Evolutionary conservation across 768 basidiomycete genomes (phyloP).

Genomic region (Phlebiopsis flavidoalba): DNA sequence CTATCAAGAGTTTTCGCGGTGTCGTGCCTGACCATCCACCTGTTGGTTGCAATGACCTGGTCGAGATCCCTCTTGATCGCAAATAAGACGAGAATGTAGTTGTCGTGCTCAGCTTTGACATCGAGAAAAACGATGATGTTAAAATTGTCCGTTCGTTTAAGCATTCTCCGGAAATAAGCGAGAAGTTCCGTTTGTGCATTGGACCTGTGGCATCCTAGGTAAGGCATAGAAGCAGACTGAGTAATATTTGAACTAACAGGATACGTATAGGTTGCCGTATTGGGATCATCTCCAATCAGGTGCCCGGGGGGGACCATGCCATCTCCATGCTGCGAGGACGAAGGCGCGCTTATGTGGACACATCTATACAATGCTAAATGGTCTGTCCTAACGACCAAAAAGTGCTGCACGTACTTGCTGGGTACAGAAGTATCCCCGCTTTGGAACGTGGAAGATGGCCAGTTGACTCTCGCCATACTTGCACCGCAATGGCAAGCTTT

Average conservation of each 20-base stretch:
- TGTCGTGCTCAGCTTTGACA: constrained; percentile 38
- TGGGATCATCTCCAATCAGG: constrained; percentile 60
- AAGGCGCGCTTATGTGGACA: constrained; percentile 54
- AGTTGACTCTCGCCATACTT: constrained; percentile 64
- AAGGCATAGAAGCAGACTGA: background rate
- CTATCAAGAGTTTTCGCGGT: constrained; percentile 34
- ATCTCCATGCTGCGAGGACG: constrained; percentile 64
- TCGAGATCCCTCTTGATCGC: constrained; percentile 48
- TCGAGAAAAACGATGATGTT: constrained; percentile 60
- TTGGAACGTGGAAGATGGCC: constrained; percentile 62
- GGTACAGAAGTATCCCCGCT: constrained; percentile 54
- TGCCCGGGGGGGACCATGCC: no score
- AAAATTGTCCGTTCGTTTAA: constrained; percentile 54
- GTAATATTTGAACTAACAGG: constrained; percentile 32
- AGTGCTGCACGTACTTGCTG: constrained; percentile 59
- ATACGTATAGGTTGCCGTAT: constrained; percentile 45
- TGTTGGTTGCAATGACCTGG: constrained; percentile 54
- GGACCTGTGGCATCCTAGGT: constrained; percentile 33
- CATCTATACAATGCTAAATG: constrained; percentile 29
- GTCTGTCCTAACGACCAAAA: background rate
- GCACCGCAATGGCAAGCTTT: constrained; percentile 43
- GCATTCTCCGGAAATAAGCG: constrained; percentile 50
- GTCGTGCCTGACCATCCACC: constrained; percentile 58
- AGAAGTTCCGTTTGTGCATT: constrained; percentile 64
- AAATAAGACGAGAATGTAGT: constrained; percentile 50